These are phyloP conservation scores for Conringia planisiliqua DNA, from an alignment of 345 rosid genomes.

Conservation along the genomic window DNA sequence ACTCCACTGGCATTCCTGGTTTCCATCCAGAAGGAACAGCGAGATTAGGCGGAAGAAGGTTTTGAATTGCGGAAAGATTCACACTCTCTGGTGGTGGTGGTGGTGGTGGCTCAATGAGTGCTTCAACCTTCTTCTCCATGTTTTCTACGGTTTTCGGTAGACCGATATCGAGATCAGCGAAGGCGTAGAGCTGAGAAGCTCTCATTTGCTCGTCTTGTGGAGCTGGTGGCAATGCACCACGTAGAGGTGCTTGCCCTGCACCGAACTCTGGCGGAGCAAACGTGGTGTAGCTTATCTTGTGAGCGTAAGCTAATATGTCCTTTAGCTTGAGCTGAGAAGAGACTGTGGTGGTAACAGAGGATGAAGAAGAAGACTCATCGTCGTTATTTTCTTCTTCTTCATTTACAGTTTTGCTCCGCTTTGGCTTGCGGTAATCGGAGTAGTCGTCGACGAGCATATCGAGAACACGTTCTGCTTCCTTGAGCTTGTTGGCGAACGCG, in stretches of 20 bases:
- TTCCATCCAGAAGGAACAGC: constrained; percentile 86
- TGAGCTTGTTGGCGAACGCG: constrained; percentile 67
- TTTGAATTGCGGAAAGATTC: constrained; percentile 54
- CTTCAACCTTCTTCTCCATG: constrained; percentile 59
- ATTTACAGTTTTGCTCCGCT: constrained; percentile 39
- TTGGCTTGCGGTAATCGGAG: constrained; percentile 69
- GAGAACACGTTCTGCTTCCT: constrained; percentile 74
- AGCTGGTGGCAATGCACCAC: constrained; percentile 93
- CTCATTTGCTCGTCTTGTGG: constrained; percentile 99
- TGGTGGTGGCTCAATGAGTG: constrained; percentile 65
- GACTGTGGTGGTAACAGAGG: constrained; percentile 51
- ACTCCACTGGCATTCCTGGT: constrained; percentile 90
- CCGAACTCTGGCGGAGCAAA: constrained; percentile 95
- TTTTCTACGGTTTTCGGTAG: constrained; percentile 55
- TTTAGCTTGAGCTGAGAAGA: constrained; percentile 71
- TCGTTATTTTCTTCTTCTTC: constrained; percentile 31
- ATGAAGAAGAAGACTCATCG: constrained; percentile 26
- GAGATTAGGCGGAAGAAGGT: constrained; percentile 61
- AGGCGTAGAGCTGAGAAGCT: constrained; percentile 74
- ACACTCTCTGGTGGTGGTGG: constrained; percentile 37
- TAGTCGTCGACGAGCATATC: constrained; percentile 87
- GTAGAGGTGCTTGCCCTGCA: constrained; percentile 83
- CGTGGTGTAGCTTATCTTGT: constrained; percentile 87
- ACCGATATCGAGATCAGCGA: constrained; percentile 89
- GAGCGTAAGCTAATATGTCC: constrained; percentile 78